These are phyloP conservation scores for Penicillium oxalicum DNA, from an alignment of 2,329 filamentous ascomycete species.

Conservation along the genomic window DNA sequence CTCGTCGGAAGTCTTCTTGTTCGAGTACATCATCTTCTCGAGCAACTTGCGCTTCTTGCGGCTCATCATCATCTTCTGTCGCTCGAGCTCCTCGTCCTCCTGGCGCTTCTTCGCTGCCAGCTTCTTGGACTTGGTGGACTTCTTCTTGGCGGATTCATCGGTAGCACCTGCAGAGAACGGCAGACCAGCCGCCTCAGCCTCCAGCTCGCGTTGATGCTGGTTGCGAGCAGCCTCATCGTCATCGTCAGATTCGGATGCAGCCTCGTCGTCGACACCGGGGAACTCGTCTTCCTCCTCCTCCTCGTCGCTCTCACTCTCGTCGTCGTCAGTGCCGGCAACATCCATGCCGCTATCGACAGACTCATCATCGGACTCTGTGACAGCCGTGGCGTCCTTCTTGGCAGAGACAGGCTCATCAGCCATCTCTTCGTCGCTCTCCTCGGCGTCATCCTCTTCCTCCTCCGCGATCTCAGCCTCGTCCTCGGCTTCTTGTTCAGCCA, in stretches of 20 bases:
- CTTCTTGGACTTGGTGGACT: constrained; percentile 62
- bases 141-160: constrained; percentile 60
- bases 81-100: constrained; percentile 81
- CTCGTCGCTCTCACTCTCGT: constrained; percentile 21
- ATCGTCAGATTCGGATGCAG: constrained; percentile 47
- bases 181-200: constrained; percentile 77
- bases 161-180: constrained; percentile 46
- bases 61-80: constrained; percentile 96
- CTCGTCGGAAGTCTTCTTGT: constrained; percentile 87
- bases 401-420: constrained; percentile 28
- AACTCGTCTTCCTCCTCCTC: constrained; percentile 44
- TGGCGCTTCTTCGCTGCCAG: constrained; percentile 59
- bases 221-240: constrained; percentile 57
- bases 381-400: constrained; percentile 15
- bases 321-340: constrained; percentile 16
- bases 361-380: constrained; percentile 16
- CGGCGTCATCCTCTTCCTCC: constrained; percentile 40
- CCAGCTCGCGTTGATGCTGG: constrained; percentile 80
- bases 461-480: constrained; percentile 71
- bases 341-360: constrained; percentile 18
- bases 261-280: constrained; percentile 48
- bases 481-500: constrained; percentile 83
- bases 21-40: constrained; percentile 95
- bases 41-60: constrained; percentile 96
- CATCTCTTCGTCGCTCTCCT: constrained; percentile 39